Evolutionary conservation across 495 filamentous ascomycete genomes (phyloP).

Genomic region (Jackrogersella multiformis): DNA sequence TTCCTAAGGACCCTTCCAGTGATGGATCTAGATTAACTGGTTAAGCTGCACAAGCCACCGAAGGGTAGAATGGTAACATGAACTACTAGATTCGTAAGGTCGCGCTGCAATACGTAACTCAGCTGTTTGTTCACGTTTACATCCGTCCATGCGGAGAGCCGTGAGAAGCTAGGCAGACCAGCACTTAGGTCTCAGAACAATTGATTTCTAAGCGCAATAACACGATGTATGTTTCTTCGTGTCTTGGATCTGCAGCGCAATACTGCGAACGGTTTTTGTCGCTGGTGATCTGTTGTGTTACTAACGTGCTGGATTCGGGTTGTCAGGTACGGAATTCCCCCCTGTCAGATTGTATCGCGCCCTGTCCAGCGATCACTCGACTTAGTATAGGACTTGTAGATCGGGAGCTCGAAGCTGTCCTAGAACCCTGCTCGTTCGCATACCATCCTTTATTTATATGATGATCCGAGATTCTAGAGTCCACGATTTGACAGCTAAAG

Average conservation of each 20-base stretch:
- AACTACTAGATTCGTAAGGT: not conserved
- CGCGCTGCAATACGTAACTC: constrained; percentile 2
- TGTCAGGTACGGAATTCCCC: constrained; percentile 34
- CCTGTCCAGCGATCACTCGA: constrained; percentile 22
- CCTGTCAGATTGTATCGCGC: constrained; percentile 12
- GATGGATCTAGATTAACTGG: not conserved
- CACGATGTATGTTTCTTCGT: constrained; percentile 19
- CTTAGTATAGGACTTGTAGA: constrained; percentile 21
- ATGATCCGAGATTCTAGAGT: constrained; percentile 1
- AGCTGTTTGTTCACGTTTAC: constrained; percentile 39
- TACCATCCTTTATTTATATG: not conserved
- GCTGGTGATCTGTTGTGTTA: constrained; percentile 29
- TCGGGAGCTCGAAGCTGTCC: constrained; percentile 19
- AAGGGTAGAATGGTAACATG: not conserved
- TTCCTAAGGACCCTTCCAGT: not conserved
- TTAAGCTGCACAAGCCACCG: not conserved
- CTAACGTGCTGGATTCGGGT: constrained; percentile 18
- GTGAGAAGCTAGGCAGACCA: constrained; percentile 10
- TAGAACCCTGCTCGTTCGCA: not conserved
- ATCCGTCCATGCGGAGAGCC: constrained; percentile 37
- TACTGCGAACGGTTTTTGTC: constrained; percentile 39
- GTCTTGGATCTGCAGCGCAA: constrained; percentile 37
- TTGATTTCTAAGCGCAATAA: constrained; percentile 31
- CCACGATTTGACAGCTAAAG: not conserved
- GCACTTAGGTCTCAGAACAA: constrained; percentile 33